A percentile compares a stretch with the other conserved stretches of the same genome.
Evolutionary conservation across 2,329 filamentous ascomycete species (phyloP).

Genomic region (Aspergillus alliaceus): DNA sequence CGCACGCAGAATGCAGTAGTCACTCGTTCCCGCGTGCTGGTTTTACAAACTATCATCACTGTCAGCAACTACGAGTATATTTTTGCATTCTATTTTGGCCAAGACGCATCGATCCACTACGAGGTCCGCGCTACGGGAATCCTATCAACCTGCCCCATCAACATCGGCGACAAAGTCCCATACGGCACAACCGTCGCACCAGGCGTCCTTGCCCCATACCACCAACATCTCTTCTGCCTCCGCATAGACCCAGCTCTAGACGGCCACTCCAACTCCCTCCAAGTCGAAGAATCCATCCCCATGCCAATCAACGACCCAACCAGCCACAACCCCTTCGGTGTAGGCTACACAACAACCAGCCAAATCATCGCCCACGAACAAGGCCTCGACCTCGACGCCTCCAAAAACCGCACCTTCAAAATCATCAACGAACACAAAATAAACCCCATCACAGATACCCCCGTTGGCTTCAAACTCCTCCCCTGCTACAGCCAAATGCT

Average conservation of each 20-base stretch:
- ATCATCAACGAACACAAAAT: conserved; percentile 52
- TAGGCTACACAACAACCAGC: conserved; percentile 49
- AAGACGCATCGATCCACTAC: conserved; percentile 42
- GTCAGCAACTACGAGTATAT: conserved; percentile 49
- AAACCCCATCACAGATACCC: conserved; percentile 53
- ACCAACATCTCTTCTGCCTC: conserved; percentile 47
- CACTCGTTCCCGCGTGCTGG: conserved; percentile 33
- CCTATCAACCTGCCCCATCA: conserved; percentile 41
- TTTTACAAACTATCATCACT: conserved; percentile 43
- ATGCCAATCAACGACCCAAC: conserved; percentile 51
- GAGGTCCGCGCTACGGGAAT: conserved; percentile 50
- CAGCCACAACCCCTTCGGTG: conserved; percentile 50
- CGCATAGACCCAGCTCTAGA: conserved; percentile 47
- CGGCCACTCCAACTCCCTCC: conserved; percentile 46
- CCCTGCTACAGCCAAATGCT: conserved; percentile 56
- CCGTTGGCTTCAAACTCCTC: conserved; percentile 57
- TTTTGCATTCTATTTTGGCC: conserved; percentile 44
- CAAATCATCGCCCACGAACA: conserved; percentile 44
- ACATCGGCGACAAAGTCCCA: conserved; percentile 31
- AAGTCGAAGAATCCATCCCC: conserved; percentile 56
- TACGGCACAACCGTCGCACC: conserved; percentile 44
- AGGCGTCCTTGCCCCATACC: conserved; percentile 45
- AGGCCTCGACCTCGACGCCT: conserved; percentile 43
- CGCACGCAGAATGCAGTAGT: conserved; percentile 37
- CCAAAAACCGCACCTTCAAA: conserved; percentile 53